phyloP scores from a whole-genome alignment of 441 rosid genomes.

The Erodium trifolium region DNA sequence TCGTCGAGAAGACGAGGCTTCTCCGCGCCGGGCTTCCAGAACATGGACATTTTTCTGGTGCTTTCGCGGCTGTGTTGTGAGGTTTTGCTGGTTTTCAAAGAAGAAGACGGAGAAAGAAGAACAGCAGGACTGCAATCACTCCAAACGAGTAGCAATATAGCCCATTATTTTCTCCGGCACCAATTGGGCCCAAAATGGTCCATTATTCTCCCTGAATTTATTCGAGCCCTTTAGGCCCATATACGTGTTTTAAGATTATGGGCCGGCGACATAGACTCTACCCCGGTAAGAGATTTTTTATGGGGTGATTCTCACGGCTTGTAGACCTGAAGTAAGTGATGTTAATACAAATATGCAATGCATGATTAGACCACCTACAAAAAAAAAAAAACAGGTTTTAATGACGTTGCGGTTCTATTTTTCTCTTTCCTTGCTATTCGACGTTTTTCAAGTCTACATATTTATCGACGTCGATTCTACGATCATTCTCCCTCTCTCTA shows the following conservation, averaged over 20 bases:
- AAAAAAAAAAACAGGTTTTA: too few species aligned
- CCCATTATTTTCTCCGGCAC: not conserved
- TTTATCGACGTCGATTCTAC: too few species aligned
- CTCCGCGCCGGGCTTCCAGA: slow-evolving; percentile 92
- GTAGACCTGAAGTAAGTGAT: too few species aligned
- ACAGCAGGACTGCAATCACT: not conserved
- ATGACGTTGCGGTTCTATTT: too few species aligned
- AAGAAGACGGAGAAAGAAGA: not conserved
- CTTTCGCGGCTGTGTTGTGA: not conserved
- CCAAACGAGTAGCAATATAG: not conserved
- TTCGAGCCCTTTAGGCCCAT: not conserved
- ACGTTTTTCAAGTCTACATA: too few species aligned
- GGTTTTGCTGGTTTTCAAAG: not conserved
- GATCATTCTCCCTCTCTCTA: too few species aligned
- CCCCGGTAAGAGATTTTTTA: too few species aligned
- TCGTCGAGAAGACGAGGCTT: slow-evolving; percentile 84
- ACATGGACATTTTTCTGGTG: slow-evolving; percentile 42
- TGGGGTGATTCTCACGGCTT: too few species aligned
- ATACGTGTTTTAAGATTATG: not conserved
- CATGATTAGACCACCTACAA: too few species aligned
- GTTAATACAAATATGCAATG: too few species aligned
- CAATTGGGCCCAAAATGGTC: not conserved
- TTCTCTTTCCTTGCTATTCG: too few species aligned
- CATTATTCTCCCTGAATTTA: not conserved
- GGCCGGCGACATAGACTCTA: too few species aligned